These are phyloP conservation scores for Calonectria ilicicola DNA, from an alignment of 2,329 filamentous ascomycete species.

Conservation along the genomic window DNA sequence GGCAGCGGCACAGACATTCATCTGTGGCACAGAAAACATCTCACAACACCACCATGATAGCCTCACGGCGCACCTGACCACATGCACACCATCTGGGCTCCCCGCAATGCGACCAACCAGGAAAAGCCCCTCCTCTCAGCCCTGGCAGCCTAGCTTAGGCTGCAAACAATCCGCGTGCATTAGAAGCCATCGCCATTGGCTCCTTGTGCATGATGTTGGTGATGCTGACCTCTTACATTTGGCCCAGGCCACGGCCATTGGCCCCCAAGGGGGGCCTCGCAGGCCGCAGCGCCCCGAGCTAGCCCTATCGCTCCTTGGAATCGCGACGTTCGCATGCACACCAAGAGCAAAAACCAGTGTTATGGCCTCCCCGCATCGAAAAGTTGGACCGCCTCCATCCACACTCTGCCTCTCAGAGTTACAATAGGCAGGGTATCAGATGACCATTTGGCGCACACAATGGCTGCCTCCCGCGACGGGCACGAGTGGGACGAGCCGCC, in stretches of 20 bases:
- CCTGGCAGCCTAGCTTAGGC: slow-evolving; percentile 35
- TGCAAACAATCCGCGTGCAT: slow-evolving; percentile 34
- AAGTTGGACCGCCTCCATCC: neutral
- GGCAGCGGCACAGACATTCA: neutral
- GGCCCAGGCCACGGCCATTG: neutral
- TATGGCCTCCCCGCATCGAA: slow-evolving; percentile 20
- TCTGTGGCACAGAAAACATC: neutral
- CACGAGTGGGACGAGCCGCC: slow-evolving; percentile 20
- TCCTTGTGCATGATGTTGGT: slow-evolving; percentile 3
- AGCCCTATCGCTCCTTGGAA: slow-evolving; percentile 20
- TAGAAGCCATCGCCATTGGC: slow-evolving; percentile 28
- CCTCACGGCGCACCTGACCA: slow-evolving; percentile 15
- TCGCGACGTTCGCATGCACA: slow-evolving; percentile 22
- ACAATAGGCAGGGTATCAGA: slow-evolving; percentile 31
- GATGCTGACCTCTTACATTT: slow-evolving; percentile 33
- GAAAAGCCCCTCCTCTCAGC: slow-evolving; percentile 31
- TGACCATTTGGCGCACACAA: slow-evolving; percentile 27
- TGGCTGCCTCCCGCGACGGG: slow-evolving; percentile 34
- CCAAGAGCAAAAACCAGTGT: neutral
- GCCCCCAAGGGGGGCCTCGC: slow-evolving; percentile 1
- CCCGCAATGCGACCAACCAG: slow-evolving; percentile 26
- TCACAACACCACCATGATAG: slow-evolving; percentile 11
- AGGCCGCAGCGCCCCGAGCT: slow-evolving; percentile 7
- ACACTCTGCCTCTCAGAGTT: slow-evolving; percentile 3
- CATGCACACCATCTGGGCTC: slow-evolving; percentile 6